These are phyloP conservation scores for Claviceps lovelessii DNA, from an alignment of 2,329 filamentous ascomycete species.

Conservation along the genomic window DNA sequence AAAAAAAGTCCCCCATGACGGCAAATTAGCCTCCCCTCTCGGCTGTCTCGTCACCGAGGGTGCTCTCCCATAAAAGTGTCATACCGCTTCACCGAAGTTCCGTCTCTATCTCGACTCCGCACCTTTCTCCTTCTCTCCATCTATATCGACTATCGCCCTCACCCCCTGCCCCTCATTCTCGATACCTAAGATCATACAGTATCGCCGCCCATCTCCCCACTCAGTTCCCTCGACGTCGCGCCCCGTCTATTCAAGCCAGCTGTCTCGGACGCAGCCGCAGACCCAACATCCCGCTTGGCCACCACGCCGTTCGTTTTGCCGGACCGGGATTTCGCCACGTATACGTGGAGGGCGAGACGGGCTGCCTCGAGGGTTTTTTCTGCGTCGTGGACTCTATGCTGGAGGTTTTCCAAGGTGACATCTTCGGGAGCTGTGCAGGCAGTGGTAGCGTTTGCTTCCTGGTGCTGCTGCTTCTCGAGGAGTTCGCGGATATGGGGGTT, in stretches of 20 bases:
- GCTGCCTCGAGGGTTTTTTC: conserved; percentile 34
- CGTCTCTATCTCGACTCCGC: background rate
- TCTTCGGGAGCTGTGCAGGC: conserved; percentile 15
- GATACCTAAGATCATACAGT: conserved; percentile 19
- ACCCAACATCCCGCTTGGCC: background rate
- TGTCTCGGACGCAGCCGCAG: conserved; percentile 4
- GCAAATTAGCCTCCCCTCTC: too few relatives aligned
- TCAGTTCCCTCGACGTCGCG: conserved; percentile 38
- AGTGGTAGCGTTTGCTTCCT: background rate
- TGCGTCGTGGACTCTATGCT: conserved; percentile 28
- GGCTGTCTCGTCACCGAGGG: too few relatives aligned
- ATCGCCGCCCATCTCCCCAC: conserved; percentile 50
- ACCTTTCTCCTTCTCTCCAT: too few relatives aligned
- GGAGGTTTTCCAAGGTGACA: conserved; percentile 27
- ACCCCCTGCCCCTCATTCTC: background rate
- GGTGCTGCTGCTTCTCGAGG: conserved; percentile 21
- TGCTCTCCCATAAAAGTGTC: too few relatives aligned
- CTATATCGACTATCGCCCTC: background rate
- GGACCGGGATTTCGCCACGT: conserved; percentile 11
- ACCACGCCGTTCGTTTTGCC: conserved; percentile 7
- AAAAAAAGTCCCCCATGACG: background rate
- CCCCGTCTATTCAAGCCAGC: conserved; percentile 23
- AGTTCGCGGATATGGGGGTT: conserved; percentile 46
- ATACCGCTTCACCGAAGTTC: background rate
- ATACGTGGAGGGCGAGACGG: conserved; percentile 26